Evolutionary conservation across 257 asterid species (phyloP).

Genomic region (Paulownia fortunei): DNA sequence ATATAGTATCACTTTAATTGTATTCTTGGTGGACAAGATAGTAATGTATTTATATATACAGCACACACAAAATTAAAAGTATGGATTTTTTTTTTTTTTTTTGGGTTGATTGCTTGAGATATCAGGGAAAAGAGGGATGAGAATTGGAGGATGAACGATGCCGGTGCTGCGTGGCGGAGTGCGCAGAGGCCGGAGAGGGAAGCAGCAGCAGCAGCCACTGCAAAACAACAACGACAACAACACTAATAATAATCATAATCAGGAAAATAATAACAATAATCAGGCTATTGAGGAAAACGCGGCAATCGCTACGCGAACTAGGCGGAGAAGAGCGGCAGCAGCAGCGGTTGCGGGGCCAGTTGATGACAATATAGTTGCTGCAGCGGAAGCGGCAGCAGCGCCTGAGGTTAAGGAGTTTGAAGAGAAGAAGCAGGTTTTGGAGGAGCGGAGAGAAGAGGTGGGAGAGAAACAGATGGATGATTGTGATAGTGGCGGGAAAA

Average conservation of each 20-base stretch:
- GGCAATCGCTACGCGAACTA: conserved; percentile 64
- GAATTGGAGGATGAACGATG: conserved; percentile 80
- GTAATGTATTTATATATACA: background rate
- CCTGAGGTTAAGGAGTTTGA: conserved; percentile 44
- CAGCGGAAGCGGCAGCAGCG: conserved; percentile 42
- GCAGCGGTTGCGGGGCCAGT: conserved; percentile 48
- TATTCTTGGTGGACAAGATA: background rate
- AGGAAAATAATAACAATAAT: conserved; percentile 17
- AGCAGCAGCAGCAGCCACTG: conserved; percentile 42
- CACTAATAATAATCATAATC: conserved; percentile 32
- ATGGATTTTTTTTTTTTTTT: background rate
- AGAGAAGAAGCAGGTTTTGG: conserved; percentile 41
- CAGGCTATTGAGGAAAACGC: conserved; percentile 48
- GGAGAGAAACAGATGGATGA: conserved; percentile 67
- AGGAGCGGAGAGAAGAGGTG: conserved; percentile 44
- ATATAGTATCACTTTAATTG: background rate
- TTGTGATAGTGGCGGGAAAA: conserved; percentile 52
- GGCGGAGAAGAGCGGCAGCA: conserved; percentile 64
- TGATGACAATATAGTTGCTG: conserved; percentile 51
- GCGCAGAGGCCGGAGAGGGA: conserved; percentile 72
- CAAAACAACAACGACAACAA: conserved; percentile 26
- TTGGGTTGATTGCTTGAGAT: background rate
- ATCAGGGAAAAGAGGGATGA: conserved; percentile 49
- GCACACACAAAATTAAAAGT: background rate
- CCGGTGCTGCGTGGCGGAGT: conserved; percentile 79